These are phyloP conservation scores for Trametes coccinea DNA, from an alignment of 768 basidiomycete genomes.

Conservation along the genomic window DNA sequence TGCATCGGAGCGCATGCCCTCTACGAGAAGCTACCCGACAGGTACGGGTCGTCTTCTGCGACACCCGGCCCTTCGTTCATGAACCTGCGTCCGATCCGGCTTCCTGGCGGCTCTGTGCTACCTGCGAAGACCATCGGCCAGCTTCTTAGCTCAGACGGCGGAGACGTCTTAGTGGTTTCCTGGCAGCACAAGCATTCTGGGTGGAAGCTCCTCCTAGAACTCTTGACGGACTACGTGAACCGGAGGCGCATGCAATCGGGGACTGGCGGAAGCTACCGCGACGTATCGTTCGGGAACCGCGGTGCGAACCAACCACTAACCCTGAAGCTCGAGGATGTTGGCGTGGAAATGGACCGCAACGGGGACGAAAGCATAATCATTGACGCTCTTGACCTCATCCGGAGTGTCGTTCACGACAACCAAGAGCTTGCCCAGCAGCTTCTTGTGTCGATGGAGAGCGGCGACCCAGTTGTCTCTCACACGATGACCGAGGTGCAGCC, in stretches of 20 bases:
- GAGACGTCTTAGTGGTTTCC: slow-evolving; percentile 66
- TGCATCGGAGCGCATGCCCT: slow-evolving; percentile 69
- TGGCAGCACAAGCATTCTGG: slow-evolving; percentile 86
- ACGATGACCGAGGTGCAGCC: slow-evolving; percentile 54
- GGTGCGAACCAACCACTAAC: slow-evolving; percentile 29
- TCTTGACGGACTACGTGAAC: slow-evolving; percentile 75
- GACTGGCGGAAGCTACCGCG: slow-evolving; percentile 44
- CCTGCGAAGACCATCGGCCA: slow-evolving; percentile 67
- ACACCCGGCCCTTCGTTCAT: slow-evolving; percentile 57
- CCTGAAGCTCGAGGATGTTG: slow-evolving; percentile 65
- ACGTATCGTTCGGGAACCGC: slow-evolving; percentile 54
- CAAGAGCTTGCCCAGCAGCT: slow-evolving; percentile 62
- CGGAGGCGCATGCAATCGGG: slow-evolving; percentile 48
- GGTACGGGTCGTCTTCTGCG: slow-evolving; percentile 52
- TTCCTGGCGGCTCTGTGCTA: slow-evolving; percentile 77
- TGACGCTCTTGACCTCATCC: slow-evolving; percentile 76
- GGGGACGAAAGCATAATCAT: slow-evolving; percentile 68
- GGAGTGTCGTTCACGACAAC: slow-evolving; percentile 73
- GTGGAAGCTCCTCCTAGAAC: slow-evolving; percentile 83
- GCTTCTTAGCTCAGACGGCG: slow-evolving; percentile 70
- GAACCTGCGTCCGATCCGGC: slow-evolving; percentile 63
- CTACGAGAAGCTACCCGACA: slow-evolving; percentile 67
- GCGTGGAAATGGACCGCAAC: slow-evolving; percentile 63
- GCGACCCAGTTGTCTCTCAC: slow-evolving; percentile 52
- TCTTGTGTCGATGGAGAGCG: slow-evolving; percentile 65